phyloP scores from a whole-genome alignment of 768 basidiomycete species.

The Dentipellis fragilis region DNA sequence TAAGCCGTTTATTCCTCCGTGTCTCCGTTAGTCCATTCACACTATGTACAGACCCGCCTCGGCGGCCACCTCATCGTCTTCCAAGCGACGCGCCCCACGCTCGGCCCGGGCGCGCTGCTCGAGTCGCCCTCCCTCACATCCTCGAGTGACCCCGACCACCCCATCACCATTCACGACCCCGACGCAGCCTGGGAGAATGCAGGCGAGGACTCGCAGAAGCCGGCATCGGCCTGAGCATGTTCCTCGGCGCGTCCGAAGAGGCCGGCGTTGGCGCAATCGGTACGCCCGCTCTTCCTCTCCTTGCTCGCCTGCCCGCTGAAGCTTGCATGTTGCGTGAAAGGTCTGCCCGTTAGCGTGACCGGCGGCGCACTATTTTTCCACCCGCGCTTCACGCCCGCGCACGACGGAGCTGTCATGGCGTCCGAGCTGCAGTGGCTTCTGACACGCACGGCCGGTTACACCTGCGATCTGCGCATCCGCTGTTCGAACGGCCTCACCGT shows the following conservation, averaged over 20 bases:
- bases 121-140: not conserved
- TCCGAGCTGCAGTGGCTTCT: slow-evolving; percentile 70
- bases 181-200: slow-evolving; percentile 70
- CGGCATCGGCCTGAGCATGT: slow-evolving; percentile 85
- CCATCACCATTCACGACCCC: slow-evolving; percentile 25
- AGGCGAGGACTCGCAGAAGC: slow-evolving; percentile 84
- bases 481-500: slow-evolving; percentile 69
- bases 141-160: not conserved
- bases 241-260: slow-evolving; percentile 69
- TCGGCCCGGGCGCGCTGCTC: slow-evolving; percentile 62
- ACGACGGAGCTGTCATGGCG: slow-evolving; percentile 56
- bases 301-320: not conserved
- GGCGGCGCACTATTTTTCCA: slow-evolving; percentile 92
- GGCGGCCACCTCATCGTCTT: slow-evolving; percentile 78
- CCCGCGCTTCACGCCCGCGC: slow-evolving; percentile 69
- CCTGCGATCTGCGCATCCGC: slow-evolving; percentile 72
- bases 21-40: slow-evolving; percentile 5
- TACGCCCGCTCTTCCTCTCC: slow-evolving; percentile 18
- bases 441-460: slow-evolving; percentile 64
- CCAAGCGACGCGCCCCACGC: slow-evolving; percentile 54
- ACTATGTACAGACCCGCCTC: slow-evolving; percentile 37
- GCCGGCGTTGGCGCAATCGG: slow-evolving; percentile 87
- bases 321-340: slow-evolving; percentile 25
- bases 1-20: slow-evolving; percentile 22
- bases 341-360: slow-evolving; percentile 56